Percentiles rank a stretch among this genome's conserved stretches.
Conservation (phyloP, 2,329 filamentous ascomycete species). For the Mycosphaerelloides madeirae region DNA sequence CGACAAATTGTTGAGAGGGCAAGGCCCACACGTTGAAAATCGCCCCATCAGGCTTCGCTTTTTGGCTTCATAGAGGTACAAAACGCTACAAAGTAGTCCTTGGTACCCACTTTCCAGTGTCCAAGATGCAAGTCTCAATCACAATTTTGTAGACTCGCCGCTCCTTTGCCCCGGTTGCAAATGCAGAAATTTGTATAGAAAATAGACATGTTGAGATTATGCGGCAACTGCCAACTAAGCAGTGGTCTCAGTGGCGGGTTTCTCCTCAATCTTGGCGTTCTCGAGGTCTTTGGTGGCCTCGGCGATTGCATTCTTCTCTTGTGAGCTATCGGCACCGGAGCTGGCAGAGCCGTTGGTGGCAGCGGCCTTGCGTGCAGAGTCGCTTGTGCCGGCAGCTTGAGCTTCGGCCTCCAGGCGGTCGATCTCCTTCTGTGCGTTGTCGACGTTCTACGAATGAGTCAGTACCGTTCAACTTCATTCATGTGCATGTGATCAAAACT, state of each 20-base stretch:
- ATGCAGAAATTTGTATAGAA: background rate
- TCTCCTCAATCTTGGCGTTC: constrained; percentile 57
- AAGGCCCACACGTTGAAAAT: too few relatives aligned
- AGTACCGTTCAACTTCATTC: constrained; percentile 5
- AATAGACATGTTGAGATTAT: background rate
- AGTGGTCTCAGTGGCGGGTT: constrained; percentile 13
- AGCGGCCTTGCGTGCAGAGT: constrained; percentile 43
- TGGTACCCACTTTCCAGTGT: background rate
- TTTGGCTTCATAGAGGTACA: background rate
- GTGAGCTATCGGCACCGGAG: constrained; percentile 49
- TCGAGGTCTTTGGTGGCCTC: constrained; percentile 58
- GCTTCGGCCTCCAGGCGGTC: constrained; percentile 74
- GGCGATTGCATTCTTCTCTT: constrained; percentile 56
- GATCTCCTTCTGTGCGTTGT: constrained; percentile 94
- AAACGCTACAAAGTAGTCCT: constrained; percentile 4
- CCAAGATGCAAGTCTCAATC: constrained; percentile 2
- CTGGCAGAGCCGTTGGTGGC: constrained; percentile 50
- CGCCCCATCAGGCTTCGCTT: background rate
- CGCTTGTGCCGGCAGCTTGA: constrained; percentile 35
- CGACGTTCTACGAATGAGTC: constrained; percentile 68
- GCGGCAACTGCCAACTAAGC: constrained; percentile 1
- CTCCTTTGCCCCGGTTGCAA: background rate
- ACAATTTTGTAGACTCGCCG: constrained; percentile 2
- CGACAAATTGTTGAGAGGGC: too few relatives aligned
- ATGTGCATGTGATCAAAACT: constrained; percentile 38